These are phyloP conservation scores for Ophidiomyces ophidiicola DNA, from an alignment of 2,329 filamentous ascomycete species.

Conservation along the genomic window DNA sequence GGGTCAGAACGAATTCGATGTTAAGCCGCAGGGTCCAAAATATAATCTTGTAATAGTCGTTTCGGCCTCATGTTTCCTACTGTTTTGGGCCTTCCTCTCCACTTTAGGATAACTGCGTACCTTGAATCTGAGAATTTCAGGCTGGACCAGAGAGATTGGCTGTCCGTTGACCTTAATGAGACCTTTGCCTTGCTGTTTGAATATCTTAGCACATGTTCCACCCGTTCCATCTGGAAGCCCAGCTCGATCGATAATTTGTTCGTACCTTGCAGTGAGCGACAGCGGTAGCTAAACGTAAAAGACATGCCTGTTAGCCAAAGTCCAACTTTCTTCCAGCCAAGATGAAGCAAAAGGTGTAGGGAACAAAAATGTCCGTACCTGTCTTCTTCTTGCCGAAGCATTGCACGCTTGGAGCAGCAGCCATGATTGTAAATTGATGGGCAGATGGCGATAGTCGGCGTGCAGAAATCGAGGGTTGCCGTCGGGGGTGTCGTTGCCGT, in stretches of 20 bases:
- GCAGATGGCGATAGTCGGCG: constrained; percentile 28
- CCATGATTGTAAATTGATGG: constrained; percentile 41
- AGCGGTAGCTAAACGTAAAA: constrained; percentile 51
- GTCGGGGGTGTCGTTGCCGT: constrained; percentile 24
- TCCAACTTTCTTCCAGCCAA: constrained; percentile 4
- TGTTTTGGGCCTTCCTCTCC: constrained; percentile 8
- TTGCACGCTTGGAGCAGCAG: constrained; percentile 71
- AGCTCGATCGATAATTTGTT: constrained; percentile 10
- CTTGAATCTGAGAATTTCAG: constrained; percentile 97
- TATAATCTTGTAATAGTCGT: too few relatives aligned
- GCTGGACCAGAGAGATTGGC: constrained; percentile 85
- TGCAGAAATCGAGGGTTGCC: constrained; percentile 26
- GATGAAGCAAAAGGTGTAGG: too few relatives aligned
- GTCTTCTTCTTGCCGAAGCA: constrained; percentile 99
- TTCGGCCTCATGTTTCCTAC: not conserved
- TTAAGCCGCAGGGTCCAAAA: too few relatives aligned
- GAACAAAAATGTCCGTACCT: constrained; percentile 30
- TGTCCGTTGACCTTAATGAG: constrained; percentile 98
- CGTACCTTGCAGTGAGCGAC: constrained; percentile 88
- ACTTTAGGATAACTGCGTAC: constrained; percentile 34
- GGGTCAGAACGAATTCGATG: constrained; percentile 2
- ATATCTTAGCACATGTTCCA: constrained; percentile 17
- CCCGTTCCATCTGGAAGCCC: not conserved
- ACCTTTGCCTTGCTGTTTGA: constrained; percentile 59
- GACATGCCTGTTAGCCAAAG: constrained; percentile 23